These are phyloP conservation scores for Leccinum subtestaceum DNA, from an alignment of 768 basidiomycete genomes.

Conservation along the genomic window DNA sequence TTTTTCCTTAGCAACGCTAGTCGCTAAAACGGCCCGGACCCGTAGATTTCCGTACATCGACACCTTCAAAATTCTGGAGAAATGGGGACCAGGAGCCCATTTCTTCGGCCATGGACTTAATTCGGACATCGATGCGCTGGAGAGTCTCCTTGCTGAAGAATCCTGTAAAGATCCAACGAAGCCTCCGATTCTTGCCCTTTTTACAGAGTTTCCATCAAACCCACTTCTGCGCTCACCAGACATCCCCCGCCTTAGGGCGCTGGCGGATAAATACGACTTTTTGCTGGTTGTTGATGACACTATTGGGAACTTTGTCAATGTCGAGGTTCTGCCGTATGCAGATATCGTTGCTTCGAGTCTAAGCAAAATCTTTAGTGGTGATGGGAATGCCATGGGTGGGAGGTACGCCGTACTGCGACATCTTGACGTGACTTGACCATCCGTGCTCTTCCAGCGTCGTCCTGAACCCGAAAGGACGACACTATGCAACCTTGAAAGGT, in stretches of 20 bases:
- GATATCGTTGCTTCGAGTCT: slow-evolving; percentile 92
- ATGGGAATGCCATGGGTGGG: slow-evolving; percentile 96
- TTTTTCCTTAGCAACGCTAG: neutral
- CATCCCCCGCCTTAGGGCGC: slow-evolving; percentile 63
- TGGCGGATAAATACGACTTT: slow-evolving; percentile 90
- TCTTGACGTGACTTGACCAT: neutral
- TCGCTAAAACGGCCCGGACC: neutral
- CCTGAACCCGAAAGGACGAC: slow-evolving; percentile 73
- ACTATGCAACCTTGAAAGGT: slow-evolving; percentile 65
- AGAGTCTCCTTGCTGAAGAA: slow-evolving; percentile 54
- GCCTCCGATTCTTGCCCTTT: slow-evolving; percentile 74
- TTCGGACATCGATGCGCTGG: slow-evolving; percentile 70
- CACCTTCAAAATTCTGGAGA: slow-evolving; percentile 88
- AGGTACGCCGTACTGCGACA: slow-evolving; percentile 52
- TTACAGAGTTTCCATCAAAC: slow-evolving; percentile 95
- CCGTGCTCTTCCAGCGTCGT: slow-evolving; percentile 57
- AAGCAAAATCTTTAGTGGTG: slow-evolving; percentile 93
- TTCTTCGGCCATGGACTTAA: slow-evolving; percentile 84
- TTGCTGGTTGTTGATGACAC: slow-evolving; percentile 91
- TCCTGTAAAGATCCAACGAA: slow-evolving; percentile 34
- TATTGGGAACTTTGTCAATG: slow-evolving; percentile 91
- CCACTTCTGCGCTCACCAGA: slow-evolving; percentile 87
- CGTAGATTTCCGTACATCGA: slow-evolving; percentile 91
- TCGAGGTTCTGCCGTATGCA: slow-evolving; percentile 80
- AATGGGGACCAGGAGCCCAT: slow-evolving; percentile 94